Percentiles rank a stretch among this genome's conserved stretches.
Evolutionary conservation across 2,329 filamentous ascomycete species (phyloP).

Genomic region (Talaromyces sp.): DNA sequence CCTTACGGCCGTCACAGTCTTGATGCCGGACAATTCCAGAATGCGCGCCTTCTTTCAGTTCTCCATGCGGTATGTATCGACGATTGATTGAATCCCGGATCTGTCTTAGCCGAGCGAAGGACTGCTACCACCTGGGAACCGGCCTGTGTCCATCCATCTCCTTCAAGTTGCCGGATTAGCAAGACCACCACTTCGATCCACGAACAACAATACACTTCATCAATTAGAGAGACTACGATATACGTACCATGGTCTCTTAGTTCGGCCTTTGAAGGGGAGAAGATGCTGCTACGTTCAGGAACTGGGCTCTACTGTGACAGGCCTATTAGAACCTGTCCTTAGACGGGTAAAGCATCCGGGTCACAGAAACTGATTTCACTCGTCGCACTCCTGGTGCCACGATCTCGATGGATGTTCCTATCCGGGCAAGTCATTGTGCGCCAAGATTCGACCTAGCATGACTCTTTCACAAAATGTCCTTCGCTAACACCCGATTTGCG

Average conservation of each 20-base stretch:
- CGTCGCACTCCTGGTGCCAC: not conserved
- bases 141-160: not conserved
- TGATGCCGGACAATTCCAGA: not conserved
- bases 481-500: not conserved
- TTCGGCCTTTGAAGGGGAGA: not conserved
- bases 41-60: not conserved
- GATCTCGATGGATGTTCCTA: not conserved
- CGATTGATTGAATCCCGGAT: not conserved
- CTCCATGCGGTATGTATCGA: not conserved
- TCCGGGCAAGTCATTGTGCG: not conserved
- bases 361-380: not conserved
- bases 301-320: not conserved
- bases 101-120: not conserved
- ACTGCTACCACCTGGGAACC: not conserved
- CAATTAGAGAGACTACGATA: not conserved
- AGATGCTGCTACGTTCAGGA: not conserved
- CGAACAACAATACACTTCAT: not conserved
- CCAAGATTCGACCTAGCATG: constrained; percentile 1
- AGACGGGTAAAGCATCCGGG: constrained; percentile 7
- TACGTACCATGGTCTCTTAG: not conserved
- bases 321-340: constrained; percentile 9
- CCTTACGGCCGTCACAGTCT: not conserved
- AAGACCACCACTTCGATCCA: not conserved
- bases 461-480: not conserved
- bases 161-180: not conserved